Evolutionary conservation across 192 early-diverging fungal genomes (phyloP), one percentile per base, ranked within the genome.

Genomic region (Coemansia sp.): DNA sequence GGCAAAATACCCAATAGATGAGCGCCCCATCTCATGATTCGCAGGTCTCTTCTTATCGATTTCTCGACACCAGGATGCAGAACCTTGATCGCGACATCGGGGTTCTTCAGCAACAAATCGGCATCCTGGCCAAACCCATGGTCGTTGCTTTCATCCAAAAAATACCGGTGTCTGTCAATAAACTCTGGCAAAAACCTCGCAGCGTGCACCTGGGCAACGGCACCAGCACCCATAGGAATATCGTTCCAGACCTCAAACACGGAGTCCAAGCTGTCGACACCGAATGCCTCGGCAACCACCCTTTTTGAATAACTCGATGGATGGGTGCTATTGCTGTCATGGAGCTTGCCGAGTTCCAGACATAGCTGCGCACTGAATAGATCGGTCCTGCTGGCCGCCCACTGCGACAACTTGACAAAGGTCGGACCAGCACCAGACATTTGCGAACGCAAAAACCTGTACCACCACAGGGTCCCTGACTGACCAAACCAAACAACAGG

Each of bases 321-420:
- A 69, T 99, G 97, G 7, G 92, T 87, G 20, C 71, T 83, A 22
- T 92, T 93, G 20, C 89, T 70, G 48, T 92, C 92, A 52, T 99
- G 97, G 12, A 99, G 82, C 50, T 85, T 87, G 10, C 87, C 86
- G 0, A 99, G 84, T 50, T 87, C 87, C 14, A 63, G 56, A 67
- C 94, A 96, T 18, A 97, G 74, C 69, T 87, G 87, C 2, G 74
- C 68, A 4, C 89, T 89, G 48, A 97, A 93, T 2, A 99, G 73
- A 67, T 99, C 97, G 18, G 89, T 88, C 31, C 97, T 82, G 17
- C 94, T 96, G 31, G 91, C 93, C 0, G 94, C 91, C 91, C 94
- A 99, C 85, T 99, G 97, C 5, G 91, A 89, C 17, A 97, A 69
- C 85, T 99, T 99, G 62, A 96, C 94, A 79, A 97, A 99, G 10